Base-by-base conservation (phyloP, 805 yeast species). In the Cyberlindnera meyerae region DNA sequence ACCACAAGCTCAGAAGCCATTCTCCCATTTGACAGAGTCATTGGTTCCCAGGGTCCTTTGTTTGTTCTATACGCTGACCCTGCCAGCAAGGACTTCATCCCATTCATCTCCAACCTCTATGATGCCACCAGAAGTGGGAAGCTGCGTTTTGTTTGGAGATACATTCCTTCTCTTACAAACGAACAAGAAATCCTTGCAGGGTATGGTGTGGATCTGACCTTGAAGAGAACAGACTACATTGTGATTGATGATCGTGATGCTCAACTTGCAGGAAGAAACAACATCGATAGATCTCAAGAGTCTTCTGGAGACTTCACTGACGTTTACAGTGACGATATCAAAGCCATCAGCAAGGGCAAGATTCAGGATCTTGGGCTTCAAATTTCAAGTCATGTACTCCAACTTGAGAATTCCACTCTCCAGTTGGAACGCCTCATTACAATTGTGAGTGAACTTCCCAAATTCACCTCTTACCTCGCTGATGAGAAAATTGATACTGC, bases 81-180 rank as follows among this genome's bases (percentile, higher is more conserved):
- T 8, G 44, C 55, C 5, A 66, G 73, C n/a, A 43, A 54, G 4
- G 58, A 64, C 4, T 82, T 87, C 48, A 62, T 63, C 12, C 62
- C 62, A 5, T 79, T 83, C 61, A 78, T 85, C 49, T 55, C 65
- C 11, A 71, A 77, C 39, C 58, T 90, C 34, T 70, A 66, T 40
- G 70, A 73, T 26, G 76, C 79, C 39, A 81, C 95, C 0, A 51
- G 61, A 12, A 56, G 66, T 3, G 90, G 84, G 0, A 83, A 84
- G 51, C 54, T 88, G 18, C 69, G 83, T 33, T 82, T 85, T 55
- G 73, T 80, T 3, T 75, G 94, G 82, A 71, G 96, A 47, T 80
- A 87, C 48, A 66, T 75, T 11, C 80, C 82, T 0, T 40, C 43
- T 18, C 48, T 22, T 12, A 29, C 12, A 1, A 39, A 14, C 11